Percentiles rank a stretch among this genome's conserved stretches.
These are phyloP conservation scores for Mycena citricolor DNA, from an alignment of 1,284 basidiomycete genomes.

Conservation along the genomic window DNA sequence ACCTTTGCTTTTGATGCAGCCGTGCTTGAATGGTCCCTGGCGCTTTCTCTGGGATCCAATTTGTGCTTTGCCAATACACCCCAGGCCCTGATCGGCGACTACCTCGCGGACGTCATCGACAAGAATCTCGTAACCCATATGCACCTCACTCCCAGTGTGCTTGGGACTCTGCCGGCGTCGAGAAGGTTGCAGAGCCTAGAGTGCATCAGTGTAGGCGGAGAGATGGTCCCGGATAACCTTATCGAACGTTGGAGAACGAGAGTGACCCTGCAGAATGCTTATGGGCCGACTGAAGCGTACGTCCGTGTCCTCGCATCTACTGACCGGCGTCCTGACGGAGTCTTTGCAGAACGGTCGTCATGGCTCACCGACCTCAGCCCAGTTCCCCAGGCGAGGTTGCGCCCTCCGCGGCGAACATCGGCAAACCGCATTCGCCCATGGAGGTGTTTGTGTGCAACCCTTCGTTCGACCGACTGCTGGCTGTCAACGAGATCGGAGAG, in stretches of 20 bases:
- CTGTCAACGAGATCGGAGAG: neutral
- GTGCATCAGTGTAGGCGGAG: neutral
- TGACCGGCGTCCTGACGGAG: too few species aligned
- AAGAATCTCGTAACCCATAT: neutral
- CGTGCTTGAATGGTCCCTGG: neutral
- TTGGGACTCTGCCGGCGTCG: neutral
- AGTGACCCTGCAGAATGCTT: neutral
- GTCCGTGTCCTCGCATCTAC: neutral
- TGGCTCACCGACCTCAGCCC: slow-evolving; percentile 1
- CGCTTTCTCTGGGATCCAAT: neutral
- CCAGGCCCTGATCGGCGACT: neutral
- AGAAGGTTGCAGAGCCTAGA: neutral
- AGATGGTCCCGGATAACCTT: slow-evolving; percentile 1
- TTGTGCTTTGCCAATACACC: neutral
- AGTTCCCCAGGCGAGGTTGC: neutral
- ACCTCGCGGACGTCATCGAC: slow-evolving; percentile 1
- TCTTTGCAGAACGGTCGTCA: neutral
- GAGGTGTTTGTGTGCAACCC: neutral
- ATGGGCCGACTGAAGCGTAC: neutral
- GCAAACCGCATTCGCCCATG: neutral
- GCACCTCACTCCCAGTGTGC: slow-evolving; percentile 1
- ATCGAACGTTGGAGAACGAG: neutral
- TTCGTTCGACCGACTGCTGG: neutral
- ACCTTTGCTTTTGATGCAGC: slow-evolving; percentile 2
- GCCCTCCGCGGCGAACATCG: neutral